phyloP scores from a whole-genome alignment of 225 moss, liverwort and hornwort species.

The Physcomitrellopsis africana region DNA sequence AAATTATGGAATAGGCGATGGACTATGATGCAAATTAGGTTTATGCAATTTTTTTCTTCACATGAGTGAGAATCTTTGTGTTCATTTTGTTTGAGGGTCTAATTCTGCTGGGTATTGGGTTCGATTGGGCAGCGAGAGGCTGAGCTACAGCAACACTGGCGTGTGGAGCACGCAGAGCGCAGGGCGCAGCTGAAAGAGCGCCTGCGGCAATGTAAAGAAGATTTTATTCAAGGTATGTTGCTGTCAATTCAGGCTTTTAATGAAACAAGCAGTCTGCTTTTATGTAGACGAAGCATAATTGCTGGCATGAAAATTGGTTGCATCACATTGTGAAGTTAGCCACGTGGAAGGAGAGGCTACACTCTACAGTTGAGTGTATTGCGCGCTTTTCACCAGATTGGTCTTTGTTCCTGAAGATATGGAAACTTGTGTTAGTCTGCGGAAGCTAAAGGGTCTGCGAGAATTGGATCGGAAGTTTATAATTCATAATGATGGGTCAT shows the following conservation, averaged over 20 bases:
- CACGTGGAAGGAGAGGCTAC: neutral
- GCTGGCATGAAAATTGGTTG: neutral
- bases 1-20: neutral
- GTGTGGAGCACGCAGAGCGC: slow-evolving; percentile 88
- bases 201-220: slow-evolving; percentile 67
- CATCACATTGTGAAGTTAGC: slow-evolving; percentile 9
- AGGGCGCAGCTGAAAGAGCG: slow-evolving; percentile 79
- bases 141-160: slow-evolving; percentile 89
- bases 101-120: slow-evolving; percentile 1
- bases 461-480: neutral
- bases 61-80: neutral
- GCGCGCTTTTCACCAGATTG: neutral
- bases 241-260: neutral
- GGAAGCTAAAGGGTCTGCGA: slow-evolving; percentile 16
- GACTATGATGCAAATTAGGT: neutral
- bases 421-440: slow-evolving; percentile 11
- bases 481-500: neutral
- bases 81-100: neutral
- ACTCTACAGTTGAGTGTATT: neutral
- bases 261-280: neutral
- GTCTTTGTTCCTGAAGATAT: neutral
- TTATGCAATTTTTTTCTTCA: neutral
- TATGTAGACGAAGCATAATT: neutral
- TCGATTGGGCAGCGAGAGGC: slow-evolving; percentile 74
- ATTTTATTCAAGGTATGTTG: slow-evolving; percentile 68